Base-by-base conservation (phyloP, 2,329 filamentous ascomycete species). In the Pochonia chlamydosporia region DNA sequence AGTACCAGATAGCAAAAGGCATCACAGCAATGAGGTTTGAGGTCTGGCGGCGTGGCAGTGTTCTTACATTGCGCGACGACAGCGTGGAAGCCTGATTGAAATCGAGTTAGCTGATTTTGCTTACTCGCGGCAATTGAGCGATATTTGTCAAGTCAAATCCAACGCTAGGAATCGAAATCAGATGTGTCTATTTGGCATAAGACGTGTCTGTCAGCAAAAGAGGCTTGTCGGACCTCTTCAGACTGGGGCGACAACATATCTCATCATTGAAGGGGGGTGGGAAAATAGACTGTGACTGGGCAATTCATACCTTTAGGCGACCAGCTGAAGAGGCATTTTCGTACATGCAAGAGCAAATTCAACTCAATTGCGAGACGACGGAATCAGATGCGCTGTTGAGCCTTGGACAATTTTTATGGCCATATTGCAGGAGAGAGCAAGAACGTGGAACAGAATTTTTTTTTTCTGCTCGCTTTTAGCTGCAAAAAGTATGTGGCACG, bases 181-280 rank as follows among this genome's bases (percentile, higher is more conserved):
- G 73, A 62, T 56, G 62, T 59, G 72, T 78, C 74, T 73, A 67
- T 76, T 78, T 79, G 75, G 75, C 71, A 67, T 68, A 72, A 71
- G 74, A 78, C 74, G 57, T 69, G 75, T 74, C 70, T 66, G 61
- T 73, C 70, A 72, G 65, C 70, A 73, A 57, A n/a, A 54, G 63
- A 72, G 65, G 68, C 65, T 70, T 69, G 67, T 71, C 67, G 65
- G 42, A 68, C 69, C 69, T 71, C 64, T 61, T 73, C 63, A 71
- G 70, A 63, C 70, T 73, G 70, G 70, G 70, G 70, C 70, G 70
- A 73, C 70, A 73, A 70, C 69, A 60, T 63, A 64, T 64, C 57
- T 73, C 70, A 68, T 73, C 69, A 72, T 63, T 28, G 39, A 24
- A 43, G 28, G 26, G 31, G 31, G 18, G 16, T 10, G 35, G 13